Evolutionary conservation across 805 yeast species (phyloP).

Genomic region (Grigorovia humatica): DNA sequence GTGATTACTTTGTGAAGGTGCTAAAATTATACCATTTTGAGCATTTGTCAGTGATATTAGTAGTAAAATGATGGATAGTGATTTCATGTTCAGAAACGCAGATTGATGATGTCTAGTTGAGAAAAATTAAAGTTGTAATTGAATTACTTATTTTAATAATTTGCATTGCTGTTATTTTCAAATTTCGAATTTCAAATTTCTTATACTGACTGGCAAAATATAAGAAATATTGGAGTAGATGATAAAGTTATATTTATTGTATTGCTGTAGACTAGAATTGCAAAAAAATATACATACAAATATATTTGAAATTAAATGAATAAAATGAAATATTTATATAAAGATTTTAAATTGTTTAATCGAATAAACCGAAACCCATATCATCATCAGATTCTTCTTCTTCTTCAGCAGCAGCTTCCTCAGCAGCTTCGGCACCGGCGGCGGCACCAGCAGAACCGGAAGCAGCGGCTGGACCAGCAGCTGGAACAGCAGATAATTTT

Average conservation of each 20-base stretch:
- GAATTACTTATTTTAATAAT: too few species aligned
- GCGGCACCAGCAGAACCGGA: conserved; percentile 43
- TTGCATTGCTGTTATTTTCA: not conserved
- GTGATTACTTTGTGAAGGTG: not conserved
- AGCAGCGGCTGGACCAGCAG: conserved; percentile 93
- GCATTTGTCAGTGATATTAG: not conserved
- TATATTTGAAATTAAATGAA: not conserved
- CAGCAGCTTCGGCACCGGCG: conserved; percentile 38
- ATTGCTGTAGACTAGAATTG: too few species aligned
- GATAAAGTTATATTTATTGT: not conserved
- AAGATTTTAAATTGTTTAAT: conserved; percentile 40
- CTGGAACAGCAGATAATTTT: conserved; percentile 94
- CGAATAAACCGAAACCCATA: conserved; percentile 98
- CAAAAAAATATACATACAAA: not conserved
- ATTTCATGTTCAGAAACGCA: not conserved
- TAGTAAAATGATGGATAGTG: not conserved
- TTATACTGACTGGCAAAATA: too few species aligned
- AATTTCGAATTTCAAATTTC: not conserved
- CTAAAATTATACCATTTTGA: not conserved
- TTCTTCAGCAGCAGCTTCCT: conserved; percentile 46
- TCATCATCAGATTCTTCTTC: conserved; percentile 66
- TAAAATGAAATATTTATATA: not conserved
- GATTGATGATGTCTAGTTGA: too few species aligned
- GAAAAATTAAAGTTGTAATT: too few species aligned
- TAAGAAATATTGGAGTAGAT: too few species aligned